phyloP scores from a whole-genome alignment of 202 grass and related monocot genomes.

The Zoysia matrella region DNA sequence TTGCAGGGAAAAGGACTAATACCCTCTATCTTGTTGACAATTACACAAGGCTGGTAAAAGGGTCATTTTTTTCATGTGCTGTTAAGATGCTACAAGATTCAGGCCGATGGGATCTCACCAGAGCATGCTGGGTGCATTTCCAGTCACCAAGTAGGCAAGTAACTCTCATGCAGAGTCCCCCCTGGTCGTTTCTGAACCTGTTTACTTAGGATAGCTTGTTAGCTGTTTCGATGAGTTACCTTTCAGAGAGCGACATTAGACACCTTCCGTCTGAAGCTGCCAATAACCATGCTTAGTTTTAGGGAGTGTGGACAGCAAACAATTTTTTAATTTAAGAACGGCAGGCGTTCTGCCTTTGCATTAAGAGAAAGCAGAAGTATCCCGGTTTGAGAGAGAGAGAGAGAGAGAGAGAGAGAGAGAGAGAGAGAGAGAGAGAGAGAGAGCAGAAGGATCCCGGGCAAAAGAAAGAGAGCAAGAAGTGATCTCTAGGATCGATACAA shows the following conservation, averaged over 20 bases:
- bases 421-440: too few relatives aligned
- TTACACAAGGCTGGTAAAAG: slow-evolving; percentile 11
- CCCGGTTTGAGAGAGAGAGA: too few relatives aligned
- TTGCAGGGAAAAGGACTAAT: slow-evolving; percentile 5
- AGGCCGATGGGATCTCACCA: slow-evolving; percentile 35
- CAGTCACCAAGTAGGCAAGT: slow-evolving; percentile 1
- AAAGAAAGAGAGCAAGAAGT: too few relatives aligned
- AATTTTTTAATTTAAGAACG: too few relatives aligned
- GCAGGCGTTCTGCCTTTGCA: too few relatives aligned
- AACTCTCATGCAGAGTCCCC: too few relatives aligned
- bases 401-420: too few relatives aligned
- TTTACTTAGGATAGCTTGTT: background rate
- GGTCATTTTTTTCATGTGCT: slow-evolving; percentile 16
- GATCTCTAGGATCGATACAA: too few relatives aligned
- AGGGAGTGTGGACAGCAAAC: background rate
- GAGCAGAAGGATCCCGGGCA: too few relatives aligned
- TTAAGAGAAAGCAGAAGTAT: too few relatives aligned
- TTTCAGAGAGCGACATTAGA: background rate
- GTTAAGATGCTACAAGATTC: slow-evolving; percentile 31
- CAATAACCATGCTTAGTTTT: background rate
- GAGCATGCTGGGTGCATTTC: slow-evolving; percentile 17
- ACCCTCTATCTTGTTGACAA: slow-evolving; percentile 21
- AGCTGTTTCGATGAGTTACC: background rate
- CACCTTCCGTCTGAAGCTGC: background rate
- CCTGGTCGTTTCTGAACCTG: too few relatives aligned